Evolutionary conservation across 495 filamentous ascomycete genomes (phyloP).

Genomic region (Xylaria curta): DNA sequence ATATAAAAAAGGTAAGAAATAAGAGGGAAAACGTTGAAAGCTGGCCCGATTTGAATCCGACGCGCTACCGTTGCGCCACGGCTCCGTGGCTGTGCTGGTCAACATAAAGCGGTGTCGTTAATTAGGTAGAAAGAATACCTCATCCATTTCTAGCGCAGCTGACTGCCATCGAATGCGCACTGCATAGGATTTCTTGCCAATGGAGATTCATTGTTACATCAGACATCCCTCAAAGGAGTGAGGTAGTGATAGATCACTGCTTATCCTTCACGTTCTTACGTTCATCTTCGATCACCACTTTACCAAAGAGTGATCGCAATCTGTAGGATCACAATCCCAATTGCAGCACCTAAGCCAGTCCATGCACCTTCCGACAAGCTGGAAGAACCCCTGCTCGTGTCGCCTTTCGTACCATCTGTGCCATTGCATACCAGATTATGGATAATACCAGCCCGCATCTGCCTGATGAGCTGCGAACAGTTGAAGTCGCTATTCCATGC

Average conservation of each 20-base stretch:
- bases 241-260: not conserved
- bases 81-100: not conserved
- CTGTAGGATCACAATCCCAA: not conserved
- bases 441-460: not conserved
- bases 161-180: not conserved
- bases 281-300: not conserved
- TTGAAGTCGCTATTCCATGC: conserved; percentile 5
- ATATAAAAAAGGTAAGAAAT: too few relatives aligned
- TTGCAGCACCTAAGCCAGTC: not conserved
- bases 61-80: not conserved
- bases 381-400: not conserved
- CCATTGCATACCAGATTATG: not conserved
- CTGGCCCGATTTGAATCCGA: not conserved
- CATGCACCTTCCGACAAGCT: not conserved
- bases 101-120: too few relatives aligned
- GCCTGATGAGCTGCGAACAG: not conserved
- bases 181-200: not conserved
- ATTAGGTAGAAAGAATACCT: too few relatives aligned
- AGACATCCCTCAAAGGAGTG: not conserved
- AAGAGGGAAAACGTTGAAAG: not conserved
- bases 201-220: not conserved
- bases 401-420: not conserved
- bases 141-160: not conserved
- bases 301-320: not conserved
- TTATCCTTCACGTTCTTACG: not conserved